Evolutionary conservation across 257 asterid genomes (phyloP).

Genomic region (Nicotiana tomentosiformis): DNA sequence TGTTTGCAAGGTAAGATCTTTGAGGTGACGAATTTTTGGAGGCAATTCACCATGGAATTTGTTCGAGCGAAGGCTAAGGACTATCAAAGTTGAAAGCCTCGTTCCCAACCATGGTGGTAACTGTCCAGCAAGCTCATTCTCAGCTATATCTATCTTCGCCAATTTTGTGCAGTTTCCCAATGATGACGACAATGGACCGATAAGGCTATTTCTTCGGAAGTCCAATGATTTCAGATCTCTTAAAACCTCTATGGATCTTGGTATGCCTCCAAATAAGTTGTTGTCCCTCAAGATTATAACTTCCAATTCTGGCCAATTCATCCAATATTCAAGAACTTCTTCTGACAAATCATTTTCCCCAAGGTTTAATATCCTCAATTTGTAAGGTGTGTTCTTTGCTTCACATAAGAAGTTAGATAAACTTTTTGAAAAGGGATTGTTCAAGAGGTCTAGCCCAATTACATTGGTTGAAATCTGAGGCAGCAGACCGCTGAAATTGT

Average conservation of each 20-base stretch:
- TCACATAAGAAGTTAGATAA: conserved; percentile 15
- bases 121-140: conserved; percentile 17
- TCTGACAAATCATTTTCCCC: conserved; percentile 10
- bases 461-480: background rate
- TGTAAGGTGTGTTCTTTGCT: background rate
- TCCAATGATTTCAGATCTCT: no score
- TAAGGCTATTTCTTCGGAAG: no score
- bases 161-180: background rate
- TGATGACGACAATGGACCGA: background rate
- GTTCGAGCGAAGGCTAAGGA: no score
- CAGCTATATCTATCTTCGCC: conserved; percentile 5
- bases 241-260: no score
- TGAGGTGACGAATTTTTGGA: no score
- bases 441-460: background rate
- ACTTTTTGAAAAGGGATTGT: conserved; percentile 17
- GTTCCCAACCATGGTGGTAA: conserved; percentile 23
- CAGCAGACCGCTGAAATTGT: background rate
- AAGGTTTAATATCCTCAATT: background rate
- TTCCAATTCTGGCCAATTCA: no score
- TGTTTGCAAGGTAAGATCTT: no score
- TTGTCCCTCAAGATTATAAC: no score
- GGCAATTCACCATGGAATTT: no score
- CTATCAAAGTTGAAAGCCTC: no score
- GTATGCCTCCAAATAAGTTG: no score
- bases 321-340: no score